These are phyloP conservation scores for Penicillium verhagenii DNA, from an alignment of 495 filamentous ascomycete species.

Conservation along the genomic window DNA sequence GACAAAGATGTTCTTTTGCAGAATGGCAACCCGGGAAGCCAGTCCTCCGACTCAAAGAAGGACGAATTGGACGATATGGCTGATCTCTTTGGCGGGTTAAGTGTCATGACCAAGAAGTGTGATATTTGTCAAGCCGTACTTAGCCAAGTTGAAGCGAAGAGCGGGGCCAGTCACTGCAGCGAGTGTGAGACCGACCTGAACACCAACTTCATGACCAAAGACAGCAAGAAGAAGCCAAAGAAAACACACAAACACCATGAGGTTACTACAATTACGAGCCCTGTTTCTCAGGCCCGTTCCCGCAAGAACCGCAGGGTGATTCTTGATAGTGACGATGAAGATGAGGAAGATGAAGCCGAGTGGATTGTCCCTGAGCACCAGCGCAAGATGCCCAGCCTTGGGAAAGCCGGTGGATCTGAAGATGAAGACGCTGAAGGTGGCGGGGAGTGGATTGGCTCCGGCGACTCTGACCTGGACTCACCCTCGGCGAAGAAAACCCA, in stretches of 20 bases:
- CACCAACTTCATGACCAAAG: conserved; percentile 36
- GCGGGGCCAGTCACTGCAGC: conserved; percentile 63
- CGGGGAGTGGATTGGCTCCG: conserved; percentile 71
- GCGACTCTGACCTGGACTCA: conserved; percentile 53
- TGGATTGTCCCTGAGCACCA: conserved; percentile 73
- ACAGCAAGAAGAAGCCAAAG: conserved; percentile 48
- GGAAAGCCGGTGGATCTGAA: conserved; percentile 75
- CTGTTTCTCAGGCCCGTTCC: conserved; percentile 36
- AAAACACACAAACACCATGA: conserved; percentile 33
- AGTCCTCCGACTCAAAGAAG: conserved; percentile 46
- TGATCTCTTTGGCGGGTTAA: conserved; percentile 79
- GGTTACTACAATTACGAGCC: conserved; percentile 19
- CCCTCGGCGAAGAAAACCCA: conserved; percentile 27
- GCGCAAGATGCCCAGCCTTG: conserved; percentile 55
- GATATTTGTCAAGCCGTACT: conserved; percentile 82
- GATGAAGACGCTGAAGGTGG: conserved; percentile 86
- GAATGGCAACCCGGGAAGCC: conserved; percentile 47
- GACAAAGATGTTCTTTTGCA: conserved; percentile 81
- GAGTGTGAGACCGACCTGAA: conserved; percentile 71
- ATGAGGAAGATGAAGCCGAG: conserved; percentile 66
- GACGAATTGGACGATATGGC: conserved; percentile 79
- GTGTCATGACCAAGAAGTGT: conserved; percentile 77
- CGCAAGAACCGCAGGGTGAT: conserved; percentile 53
- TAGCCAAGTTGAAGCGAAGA: conserved; percentile 52
- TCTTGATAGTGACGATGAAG: conserved; percentile 65